Conservation (phyloP, 306 rosid species). For the Sophora flavescens region DNA sequence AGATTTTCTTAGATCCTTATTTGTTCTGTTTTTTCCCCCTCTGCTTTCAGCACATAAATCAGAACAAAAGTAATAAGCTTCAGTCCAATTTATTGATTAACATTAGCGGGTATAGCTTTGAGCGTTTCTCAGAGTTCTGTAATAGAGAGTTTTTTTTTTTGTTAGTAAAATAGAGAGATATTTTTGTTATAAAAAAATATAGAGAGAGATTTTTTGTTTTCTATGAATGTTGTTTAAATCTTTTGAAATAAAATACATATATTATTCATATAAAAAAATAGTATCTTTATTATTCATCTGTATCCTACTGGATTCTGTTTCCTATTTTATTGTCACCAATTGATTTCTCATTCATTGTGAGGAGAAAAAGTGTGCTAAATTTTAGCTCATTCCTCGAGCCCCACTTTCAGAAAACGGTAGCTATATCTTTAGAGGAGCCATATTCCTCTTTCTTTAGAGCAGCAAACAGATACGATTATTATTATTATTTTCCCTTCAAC, state of each 20-base stretch:
- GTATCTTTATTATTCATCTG: too few species aligned
- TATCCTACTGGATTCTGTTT: not conserved
- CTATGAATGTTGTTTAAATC: not conserved
- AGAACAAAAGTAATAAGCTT: not conserved
- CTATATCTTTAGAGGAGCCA: not conserved
- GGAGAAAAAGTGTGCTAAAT: not conserved
- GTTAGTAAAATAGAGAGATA: not conserved
- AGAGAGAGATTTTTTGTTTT: not conserved
- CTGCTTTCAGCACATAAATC: constrained; percentile 10
- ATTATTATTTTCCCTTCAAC: too few species aligned
- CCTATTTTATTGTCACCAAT: not conserved
- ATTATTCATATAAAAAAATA: not conserved
- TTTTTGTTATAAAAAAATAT: too few species aligned
- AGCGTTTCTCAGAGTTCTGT: not conserved
- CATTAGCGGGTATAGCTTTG: not conserved
- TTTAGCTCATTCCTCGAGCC: constrained; percentile 12
- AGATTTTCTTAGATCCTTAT: constrained; percentile 21
- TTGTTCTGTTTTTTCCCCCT: not conserved
- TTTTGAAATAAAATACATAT: not conserved
- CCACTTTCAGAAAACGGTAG: constrained; percentile 34
- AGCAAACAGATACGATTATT: not conserved
- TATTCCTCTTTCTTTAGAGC: not conserved
- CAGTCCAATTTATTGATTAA: not conserved
- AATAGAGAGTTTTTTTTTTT: not conserved
- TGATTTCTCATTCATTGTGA: not conserved